phyloP scores from a whole-genome alignment of 73 alveolate species.

The Paramecium primaurelia region DNA sequence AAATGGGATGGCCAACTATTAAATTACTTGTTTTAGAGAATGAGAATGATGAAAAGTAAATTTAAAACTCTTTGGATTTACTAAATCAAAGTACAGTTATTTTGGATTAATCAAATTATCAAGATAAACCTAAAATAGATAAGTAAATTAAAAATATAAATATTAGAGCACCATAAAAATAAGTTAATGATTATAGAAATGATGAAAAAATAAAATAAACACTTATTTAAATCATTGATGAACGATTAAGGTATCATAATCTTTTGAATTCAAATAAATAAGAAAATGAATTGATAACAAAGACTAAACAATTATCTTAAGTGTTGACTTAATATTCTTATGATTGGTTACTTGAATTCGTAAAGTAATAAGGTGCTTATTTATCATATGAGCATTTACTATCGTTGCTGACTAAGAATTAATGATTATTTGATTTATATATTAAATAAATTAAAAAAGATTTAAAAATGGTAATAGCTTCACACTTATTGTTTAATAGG shows the following conservation, averaged over 20 bases:
- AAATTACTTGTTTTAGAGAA: neutral
- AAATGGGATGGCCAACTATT: neutral
- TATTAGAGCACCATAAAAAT: neutral
- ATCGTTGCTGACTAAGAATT: neutral
- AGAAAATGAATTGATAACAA: neutral
- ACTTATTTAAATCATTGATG: neutral
- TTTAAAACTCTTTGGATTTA: neutral
- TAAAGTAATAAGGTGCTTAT: neutral
- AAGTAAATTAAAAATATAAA: neutral
- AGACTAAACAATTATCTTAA: neutral
- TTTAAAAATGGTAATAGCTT: neutral
- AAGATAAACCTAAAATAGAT: neutral
- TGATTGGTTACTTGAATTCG: neutral
- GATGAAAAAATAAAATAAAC: neutral
- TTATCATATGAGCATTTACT: neutral
- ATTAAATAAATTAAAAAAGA: conserved; percentile 17
- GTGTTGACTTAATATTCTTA: neutral
- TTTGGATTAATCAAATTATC: neutral
- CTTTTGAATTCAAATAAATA: neutral
- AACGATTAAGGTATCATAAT: neutral
- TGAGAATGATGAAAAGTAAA: neutral
- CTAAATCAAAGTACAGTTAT: neutral
- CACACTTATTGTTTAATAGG: conserved; percentile 50
- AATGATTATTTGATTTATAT: neutral
- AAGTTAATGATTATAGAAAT: neutral